Evolutionary conservation across 192 early-diverging fungal species (phyloP).

Genomic region (Bifiguratus adelaidae): DNA sequence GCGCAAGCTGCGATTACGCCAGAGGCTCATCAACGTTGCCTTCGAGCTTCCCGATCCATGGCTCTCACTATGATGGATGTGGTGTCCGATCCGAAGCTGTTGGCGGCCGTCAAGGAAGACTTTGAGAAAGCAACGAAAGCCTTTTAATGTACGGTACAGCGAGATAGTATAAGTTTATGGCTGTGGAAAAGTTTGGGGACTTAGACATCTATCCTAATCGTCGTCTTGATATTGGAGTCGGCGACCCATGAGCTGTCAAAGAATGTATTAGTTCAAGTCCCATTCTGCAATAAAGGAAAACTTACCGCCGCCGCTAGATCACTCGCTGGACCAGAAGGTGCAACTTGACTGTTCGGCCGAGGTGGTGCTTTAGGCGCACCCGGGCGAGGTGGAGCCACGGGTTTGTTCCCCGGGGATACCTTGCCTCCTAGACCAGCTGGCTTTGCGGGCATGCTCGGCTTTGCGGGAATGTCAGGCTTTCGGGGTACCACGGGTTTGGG

Average conservation of each 20-base stretch:
- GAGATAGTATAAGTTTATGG: not conserved
- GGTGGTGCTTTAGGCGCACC: slow-evolving; percentile 4
- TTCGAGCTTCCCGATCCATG: slow-evolving; percentile 38
- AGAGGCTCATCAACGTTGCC: slow-evolving; percentile 36
- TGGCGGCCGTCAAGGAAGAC: slow-evolving; percentile 17
- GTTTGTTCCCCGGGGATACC: slow-evolving; percentile 13
- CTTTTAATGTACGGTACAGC: not conserved
- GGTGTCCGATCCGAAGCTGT: slow-evolving; percentile 28
- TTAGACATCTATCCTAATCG: not conserved
- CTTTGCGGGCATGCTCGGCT: slow-evolving; percentile 8
- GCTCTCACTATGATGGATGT: slow-evolving; percentile 33
- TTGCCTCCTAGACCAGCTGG: slow-evolving; percentile 1
- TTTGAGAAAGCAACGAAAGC: not conserved
- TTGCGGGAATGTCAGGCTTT: slow-evolving; percentile 20
- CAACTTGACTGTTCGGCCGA: slow-evolving; percentile 20
- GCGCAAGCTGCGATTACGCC: slow-evolving; percentile 36
- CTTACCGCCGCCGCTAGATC: slow-evolving; percentile 31
- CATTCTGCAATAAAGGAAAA: not conserved
- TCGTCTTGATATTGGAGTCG: not conserved
- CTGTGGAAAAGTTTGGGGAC: too few relatives aligned
- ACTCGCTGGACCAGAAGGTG: slow-evolving; percentile 11
- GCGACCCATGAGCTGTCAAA: not conserved
- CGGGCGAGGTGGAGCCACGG: slow-evolving; percentile 22
- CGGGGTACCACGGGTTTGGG: slow-evolving; percentile 14
- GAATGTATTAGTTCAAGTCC: not conserved